phyloP scores from a whole-genome alignment of 2,329 filamentous ascomycete genomes.

The Annulohypoxylon truncatum region DNA sequence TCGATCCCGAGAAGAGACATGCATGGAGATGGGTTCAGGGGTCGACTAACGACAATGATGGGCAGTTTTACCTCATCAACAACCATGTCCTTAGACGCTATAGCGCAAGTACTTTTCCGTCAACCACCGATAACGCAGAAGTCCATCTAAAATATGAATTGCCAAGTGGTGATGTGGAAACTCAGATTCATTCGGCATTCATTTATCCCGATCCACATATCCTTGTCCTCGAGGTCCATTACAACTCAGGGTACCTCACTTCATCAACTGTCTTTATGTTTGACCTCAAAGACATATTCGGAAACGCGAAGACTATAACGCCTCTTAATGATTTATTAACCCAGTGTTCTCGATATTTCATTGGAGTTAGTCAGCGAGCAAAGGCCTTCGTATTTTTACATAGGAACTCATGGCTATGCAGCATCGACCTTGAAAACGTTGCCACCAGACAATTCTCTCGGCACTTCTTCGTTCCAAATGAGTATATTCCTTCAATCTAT shows the following conservation, averaged over 20 bases:
- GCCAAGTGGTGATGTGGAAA: neutral
- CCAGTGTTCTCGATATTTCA: neutral
- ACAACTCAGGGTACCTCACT: neutral
- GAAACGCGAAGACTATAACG: neutral
- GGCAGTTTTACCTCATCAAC: neutral
- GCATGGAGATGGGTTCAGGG: slow-evolving; percentile 1
- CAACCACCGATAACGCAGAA: neutral
- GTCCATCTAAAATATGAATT: neutral
- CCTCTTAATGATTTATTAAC: neutral
- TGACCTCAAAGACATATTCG: neutral
- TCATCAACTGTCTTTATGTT: slow-evolving; percentile 4
- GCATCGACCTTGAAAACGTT: neutral
- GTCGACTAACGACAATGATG: neutral
- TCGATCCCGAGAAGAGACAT: neutral
- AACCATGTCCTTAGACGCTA: neutral
- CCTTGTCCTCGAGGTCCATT: neutral
- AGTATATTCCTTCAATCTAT: neutral
- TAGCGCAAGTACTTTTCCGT: slow-evolving; percentile 3
- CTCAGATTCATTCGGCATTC: neutral
- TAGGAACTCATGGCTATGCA: neutral
- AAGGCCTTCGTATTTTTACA: slow-evolving; percentile 2
- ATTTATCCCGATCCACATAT: neutral
- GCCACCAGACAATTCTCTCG: neutral
- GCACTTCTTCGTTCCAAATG: slow-evolving; percentile 4
- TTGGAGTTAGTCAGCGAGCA: neutral